These are phyloP conservation scores for Globisporangium canariense DNA, from an alignment of 352 stramenopile genomes.

Conservation along the genomic window DNA sequence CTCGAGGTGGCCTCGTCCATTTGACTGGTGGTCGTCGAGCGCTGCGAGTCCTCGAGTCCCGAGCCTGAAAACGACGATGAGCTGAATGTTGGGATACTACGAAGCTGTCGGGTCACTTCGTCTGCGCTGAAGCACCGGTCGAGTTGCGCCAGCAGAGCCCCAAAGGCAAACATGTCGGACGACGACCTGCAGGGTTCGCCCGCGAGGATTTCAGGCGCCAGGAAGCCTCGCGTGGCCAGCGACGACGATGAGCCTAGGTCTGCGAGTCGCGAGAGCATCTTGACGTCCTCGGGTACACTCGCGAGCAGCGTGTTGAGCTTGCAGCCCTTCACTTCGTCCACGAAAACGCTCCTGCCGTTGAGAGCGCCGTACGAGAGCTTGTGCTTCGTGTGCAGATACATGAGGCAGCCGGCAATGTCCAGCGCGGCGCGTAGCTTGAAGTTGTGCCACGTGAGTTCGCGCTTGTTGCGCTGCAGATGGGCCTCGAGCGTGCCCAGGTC, in stretches of 20 bases:
- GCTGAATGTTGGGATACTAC: slow-evolving; percentile 19
- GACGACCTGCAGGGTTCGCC: slow-evolving; percentile 39
- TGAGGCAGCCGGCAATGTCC: slow-evolving; percentile 60
- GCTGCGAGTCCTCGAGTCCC: slow-evolving; percentile 24
- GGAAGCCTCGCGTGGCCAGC: slow-evolving; percentile 22
- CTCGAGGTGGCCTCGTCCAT: slow-evolving; percentile 30
- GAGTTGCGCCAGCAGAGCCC: slow-evolving; percentile 58
- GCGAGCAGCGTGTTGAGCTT: slow-evolving; percentile 77
- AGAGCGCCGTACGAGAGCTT: slow-evolving; percentile 70
- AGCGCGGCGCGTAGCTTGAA: slow-evolving; percentile 76
- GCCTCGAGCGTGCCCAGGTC: slow-evolving; percentile 62
- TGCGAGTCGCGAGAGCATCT: slow-evolving; percentile 20
- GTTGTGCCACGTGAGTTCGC: slow-evolving; percentile 60
- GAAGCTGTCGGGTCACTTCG: slow-evolving; percentile 63
- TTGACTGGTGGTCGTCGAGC: slow-evolving; percentile 27
- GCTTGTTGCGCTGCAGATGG: slow-evolving; percentile 34
- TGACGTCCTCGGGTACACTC: slow-evolving; percentile 38
- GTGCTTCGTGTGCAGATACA: slow-evolving; percentile 77
- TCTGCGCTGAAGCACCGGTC: slow-evolving; percentile 53
- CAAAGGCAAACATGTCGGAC: slow-evolving; percentile 75
- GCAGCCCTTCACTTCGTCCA: slow-evolving; percentile 68
- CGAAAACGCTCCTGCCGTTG: slow-evolving; percentile 64
- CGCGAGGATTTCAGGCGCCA: slow-evolving; percentile 56
- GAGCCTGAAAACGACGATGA: slow-evolving; percentile 16
- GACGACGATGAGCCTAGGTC: neutral